Base-by-base conservation (phyloP, 1,284 basidiomycete species). In the Trametes versicolor region DNA sequence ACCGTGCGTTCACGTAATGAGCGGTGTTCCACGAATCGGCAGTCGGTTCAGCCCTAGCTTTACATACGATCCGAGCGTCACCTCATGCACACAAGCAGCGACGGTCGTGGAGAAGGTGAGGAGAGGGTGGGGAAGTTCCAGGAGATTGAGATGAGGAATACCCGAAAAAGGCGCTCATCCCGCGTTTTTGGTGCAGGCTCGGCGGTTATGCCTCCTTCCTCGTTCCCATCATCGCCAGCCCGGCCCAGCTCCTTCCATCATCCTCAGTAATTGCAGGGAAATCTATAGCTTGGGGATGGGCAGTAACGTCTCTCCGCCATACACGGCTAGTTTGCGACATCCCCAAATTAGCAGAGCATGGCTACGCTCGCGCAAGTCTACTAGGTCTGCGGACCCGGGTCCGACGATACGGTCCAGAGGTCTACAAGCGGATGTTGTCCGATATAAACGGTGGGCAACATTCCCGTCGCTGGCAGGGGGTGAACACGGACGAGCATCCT, bases 1-100 rank as follows among this genome's bases (percentile, higher is more conserved):
- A 67, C 58, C 27, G 62, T 41, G 36, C 7, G 15, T 23, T 54
- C 60, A 61, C 60, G 60, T 61, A 61, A 60, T 21, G 45, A 15
- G 29, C 43, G 39, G 23, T 23, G 47, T 59, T 21, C 23, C 52
- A 39, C 32, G 60, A 36, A n/a, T 49, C 45, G 52, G 52, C 19
- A 21, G 45, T 34, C 43, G 47, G 52, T 45, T 15, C 17, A 53
- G 50, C n/a, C 50, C 37, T 19, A 39, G 58, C 17, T 51, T 50
- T 36, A 50, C 34, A 58, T 36, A 25, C 50, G 51, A 36, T 41
- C 39, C 49, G 34, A 21, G 41, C 41, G 58, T 60, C 50, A 32
- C 39, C 58, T 41, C 58, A 60, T 60, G 58, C 25, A 60, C 48
- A 43, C 48, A 59, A 34, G 43, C 55, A 34, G 27, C 55, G 58